These are phyloP conservation scores for Sporothrix pseudoabietina DNA, from an alignment of 2,329 filamentous ascomycete genomes.

Conservation along the genomic window DNA sequence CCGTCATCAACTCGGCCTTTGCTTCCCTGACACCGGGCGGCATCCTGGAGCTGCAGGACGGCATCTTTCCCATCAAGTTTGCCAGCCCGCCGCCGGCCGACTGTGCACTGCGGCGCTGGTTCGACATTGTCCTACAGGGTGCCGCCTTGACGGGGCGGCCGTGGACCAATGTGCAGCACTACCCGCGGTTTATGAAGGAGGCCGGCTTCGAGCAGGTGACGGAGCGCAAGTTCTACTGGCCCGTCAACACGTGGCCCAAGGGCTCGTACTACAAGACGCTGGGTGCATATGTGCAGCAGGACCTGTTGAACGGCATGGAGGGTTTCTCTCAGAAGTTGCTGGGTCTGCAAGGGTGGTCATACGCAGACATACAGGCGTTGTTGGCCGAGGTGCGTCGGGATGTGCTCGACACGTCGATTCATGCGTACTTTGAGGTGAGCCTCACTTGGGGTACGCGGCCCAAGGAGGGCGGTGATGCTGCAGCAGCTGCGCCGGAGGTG, in stretches of 20 bases:
- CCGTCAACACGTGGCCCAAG: slow-evolving; percentile 37
- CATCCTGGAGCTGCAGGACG: slow-evolving; percentile 31
- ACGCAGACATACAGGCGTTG: slow-evolving; percentile 23
- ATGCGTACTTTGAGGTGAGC: slow-evolving; percentile 25
- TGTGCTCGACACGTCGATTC: slow-evolving; percentile 17
- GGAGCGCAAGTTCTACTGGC: slow-evolving; percentile 38
- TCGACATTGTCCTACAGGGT: slow-evolving; percentile 32
- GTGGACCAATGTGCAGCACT: slow-evolving; percentile 34
- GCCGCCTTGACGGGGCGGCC: slow-evolving; percentile 34
- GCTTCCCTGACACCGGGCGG: slow-evolving; percentile 15
- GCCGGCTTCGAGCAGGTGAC: slow-evolving; percentile 37
- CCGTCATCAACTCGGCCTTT: slow-evolving; percentile 27
- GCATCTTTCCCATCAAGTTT: slow-evolving; percentile 29
- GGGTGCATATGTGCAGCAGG: slow-evolving; percentile 34
- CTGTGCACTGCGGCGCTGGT: slow-evolving; percentile 33
- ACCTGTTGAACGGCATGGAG: slow-evolving; percentile 31
- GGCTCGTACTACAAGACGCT: slow-evolving; percentile 38
- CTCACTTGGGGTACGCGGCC: slow-evolving; percentile 23
- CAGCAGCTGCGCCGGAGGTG: not conserved
- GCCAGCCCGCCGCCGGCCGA: slow-evolving; percentile 26
- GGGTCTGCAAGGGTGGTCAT: slow-evolving; percentile 3
- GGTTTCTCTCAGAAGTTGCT: slow-evolving; percentile 28
- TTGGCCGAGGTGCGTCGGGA: slow-evolving; percentile 27
- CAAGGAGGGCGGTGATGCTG: not conserved
- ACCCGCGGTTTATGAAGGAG: slow-evolving; percentile 35